Percentiles rank a stretch among this genome's conserved stretches.
Conservation (phyloP, 306 rosid genomes). For the Malus sylvestris region DNA sequence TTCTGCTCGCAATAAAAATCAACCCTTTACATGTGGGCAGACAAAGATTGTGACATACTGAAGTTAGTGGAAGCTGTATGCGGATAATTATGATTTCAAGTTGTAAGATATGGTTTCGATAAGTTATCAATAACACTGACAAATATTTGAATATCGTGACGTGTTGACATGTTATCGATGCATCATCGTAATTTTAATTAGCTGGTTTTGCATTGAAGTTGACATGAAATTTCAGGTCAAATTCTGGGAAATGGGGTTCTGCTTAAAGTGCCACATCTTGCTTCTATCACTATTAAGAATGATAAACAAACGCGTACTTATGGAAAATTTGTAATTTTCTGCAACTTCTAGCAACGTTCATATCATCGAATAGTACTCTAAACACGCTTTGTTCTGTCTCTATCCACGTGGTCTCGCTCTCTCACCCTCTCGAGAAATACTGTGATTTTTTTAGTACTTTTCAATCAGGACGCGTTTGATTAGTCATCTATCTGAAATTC, state of each 20-base stretch:
- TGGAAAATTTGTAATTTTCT: neutral
- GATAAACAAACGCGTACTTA: neutral
- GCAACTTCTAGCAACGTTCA: constrained; percentile 8
- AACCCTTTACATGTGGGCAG: neutral
- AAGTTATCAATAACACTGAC: neutral
- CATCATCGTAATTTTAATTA: accelerated
- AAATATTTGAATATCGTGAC: too few species aligned
- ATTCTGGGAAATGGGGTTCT: neutral
- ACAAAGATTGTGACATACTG: constrained; percentile 12
- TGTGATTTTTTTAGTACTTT: neutral
- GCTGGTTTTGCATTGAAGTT: neutral
- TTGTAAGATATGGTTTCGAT: neutral
- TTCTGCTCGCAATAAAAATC: neutral
- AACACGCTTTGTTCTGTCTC: neutral
- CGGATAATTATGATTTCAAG: neutral
- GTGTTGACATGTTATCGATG: too few species aligned
- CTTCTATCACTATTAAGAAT: neutral
- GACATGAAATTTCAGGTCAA: constrained; percentile 15
- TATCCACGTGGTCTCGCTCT: neutral
- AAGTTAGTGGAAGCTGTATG: neutral
- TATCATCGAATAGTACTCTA: neutral
- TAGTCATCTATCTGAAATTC: neutral
- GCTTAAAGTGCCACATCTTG: neutral
- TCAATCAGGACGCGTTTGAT: constrained; percentile 25
- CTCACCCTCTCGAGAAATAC: neutral